These are phyloP conservation scores for Monosporascus sp. DNA, from an alignment of 2,329 filamentous ascomycete species.

Conservation along the genomic window DNA sequence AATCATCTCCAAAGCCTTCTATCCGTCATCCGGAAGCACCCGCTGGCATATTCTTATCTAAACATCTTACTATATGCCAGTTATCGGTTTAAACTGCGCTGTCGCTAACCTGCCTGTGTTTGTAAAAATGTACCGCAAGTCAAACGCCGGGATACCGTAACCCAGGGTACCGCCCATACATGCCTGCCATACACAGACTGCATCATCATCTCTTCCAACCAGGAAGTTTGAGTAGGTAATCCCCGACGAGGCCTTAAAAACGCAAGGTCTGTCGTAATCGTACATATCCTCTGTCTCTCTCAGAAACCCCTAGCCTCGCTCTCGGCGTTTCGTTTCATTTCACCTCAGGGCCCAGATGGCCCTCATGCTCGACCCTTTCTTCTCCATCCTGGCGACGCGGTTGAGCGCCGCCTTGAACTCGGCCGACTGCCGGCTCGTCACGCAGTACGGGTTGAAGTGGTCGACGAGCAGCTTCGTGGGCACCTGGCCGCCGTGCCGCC, in stretches of 20 bases:
- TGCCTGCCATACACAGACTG: neutral
- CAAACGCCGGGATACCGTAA: no score
- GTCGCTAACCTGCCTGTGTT: no score
- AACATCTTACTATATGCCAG: no score
- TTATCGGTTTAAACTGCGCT: no score
- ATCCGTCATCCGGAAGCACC: no score
- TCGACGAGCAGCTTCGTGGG: constrained; percentile 83
- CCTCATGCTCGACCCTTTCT: constrained; percentile 46
- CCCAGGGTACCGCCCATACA: no score
- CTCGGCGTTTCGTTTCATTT: neutral
- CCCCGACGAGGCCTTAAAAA: no score
- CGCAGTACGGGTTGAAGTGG: constrained; percentile 80
- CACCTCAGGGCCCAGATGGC: constrained; percentile 45
- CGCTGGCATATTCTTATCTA: no score
- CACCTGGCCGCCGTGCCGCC: constrained; percentile 69
- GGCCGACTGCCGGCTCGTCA: constrained; percentile 59
- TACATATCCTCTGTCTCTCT: neutral
- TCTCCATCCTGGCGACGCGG: constrained; percentile 67
- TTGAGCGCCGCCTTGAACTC: constrained; percentile 81
- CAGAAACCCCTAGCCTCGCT: neutral
- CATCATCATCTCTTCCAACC: neutral
- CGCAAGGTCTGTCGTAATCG: neutral
- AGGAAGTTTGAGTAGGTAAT: no score
- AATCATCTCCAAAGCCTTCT: no score
- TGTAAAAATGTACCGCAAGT: no score